Base-by-base conservation (phyloP, 75 land plant species). In the Sequoia sempervirens region DNA sequence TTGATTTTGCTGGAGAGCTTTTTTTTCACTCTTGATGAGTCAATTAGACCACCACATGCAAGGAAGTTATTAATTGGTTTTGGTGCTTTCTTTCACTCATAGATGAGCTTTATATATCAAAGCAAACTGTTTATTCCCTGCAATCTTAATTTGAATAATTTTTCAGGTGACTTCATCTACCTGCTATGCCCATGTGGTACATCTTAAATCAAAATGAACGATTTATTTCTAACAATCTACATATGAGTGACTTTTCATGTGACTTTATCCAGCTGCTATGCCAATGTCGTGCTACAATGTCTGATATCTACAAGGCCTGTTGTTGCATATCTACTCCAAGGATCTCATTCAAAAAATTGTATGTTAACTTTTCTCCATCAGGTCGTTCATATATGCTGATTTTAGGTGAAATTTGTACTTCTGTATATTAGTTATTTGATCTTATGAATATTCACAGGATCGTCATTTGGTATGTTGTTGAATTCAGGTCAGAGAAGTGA, bases 211-310 rank as follows among this genome's bases (percentile, higher is more conserved):
- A 78, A 45, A 45, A 45, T 40, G 26, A 68, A 70, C 15, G 1
- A 5, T 70, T 32, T 70, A 70, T 70, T 84, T 37, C 34, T 6
- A 3, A 68, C 12, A 54, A 46, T 34, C 76, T 11, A 81, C 41
- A 7, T 46, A 43, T 76, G 81, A 85, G 28, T 82, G 18, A 34
- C 75, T 69, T 84, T 79, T 37, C 18, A 75, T 85, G 82, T 28
- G 81, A 8, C 50, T 85, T 41, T 20, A 58, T 88, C 87, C 97
- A 97, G 99, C 89, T 97, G 98, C 85, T 97, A 93, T 96, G 99
- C 99, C 4, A 97, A 96, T 87, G 98, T 84, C 53, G 97, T 97
- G 40, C 90, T 97, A 36, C 99, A 97, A 89, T 96, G 99, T 83
- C 83, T 93, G 87, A 79, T 92, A 82, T 94, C 90, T 80, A 94